Evolutionary conservation across 805 yeast genomes (phyloP), one percentile per base, ranked within the genome.

Genomic region (Kuraishia capsulata): DNA sequence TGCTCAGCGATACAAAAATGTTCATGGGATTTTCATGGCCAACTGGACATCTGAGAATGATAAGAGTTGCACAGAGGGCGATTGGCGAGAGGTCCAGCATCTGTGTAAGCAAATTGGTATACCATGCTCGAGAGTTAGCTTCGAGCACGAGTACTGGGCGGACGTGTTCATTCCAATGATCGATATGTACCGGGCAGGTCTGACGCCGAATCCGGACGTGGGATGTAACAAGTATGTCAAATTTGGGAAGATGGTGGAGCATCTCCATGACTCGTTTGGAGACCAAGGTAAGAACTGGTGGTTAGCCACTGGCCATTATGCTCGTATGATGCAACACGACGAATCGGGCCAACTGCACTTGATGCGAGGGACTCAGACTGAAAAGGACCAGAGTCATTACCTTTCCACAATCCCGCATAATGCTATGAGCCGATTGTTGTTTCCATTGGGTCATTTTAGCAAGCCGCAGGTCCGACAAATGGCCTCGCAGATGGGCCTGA

Each of bases 161-260:
- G 81, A 82, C 40, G 97, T 92, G 6, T 92, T 92, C 55, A 81
- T 76, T 53, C 97, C 98, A 2, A 90, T 92, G 97, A 58, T 92
- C 18, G 73, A 73, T 3, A 68, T 66, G 50, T 92, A 89, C 54
- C 61, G 67, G 26, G 51, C 44, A 8, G 98, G 98, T 0, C 49
- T 68, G 31, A 92, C 98, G 1, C 98, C 98, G 0, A 92, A 92
- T 49, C 97, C 98, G 1, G 98, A 92, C 54, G 80, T 89, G 17
- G 76, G 80, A 16, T 92, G 98, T 55, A 92, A 92, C 57, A 69
- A 72, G 42, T 73, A 75, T 53, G 82, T 92, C 47, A 92, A 92
- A 56, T 92, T 92, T 62, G 97, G 98, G 2, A 70, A 67, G 39
- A 66, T 92, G 59, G 57, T 78, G 4, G 72, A 78, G 14, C 71